Evolutionary conservation across 495 filamentous ascomycete species (phyloP).

Genomic region (Astrothelium subdiscretum): DNA sequence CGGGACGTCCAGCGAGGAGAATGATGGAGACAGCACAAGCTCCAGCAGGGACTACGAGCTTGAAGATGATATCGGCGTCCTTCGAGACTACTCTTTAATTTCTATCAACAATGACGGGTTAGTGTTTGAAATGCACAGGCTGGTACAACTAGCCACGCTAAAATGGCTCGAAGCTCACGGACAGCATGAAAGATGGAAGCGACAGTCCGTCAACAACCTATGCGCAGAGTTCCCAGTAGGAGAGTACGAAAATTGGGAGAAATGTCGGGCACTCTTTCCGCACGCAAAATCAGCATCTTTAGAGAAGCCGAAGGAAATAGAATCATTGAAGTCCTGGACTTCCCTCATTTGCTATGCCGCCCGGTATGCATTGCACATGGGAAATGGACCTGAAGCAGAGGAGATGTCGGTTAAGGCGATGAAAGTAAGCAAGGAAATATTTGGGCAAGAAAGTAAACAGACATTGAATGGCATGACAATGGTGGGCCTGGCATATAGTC

Average conservation of each 20-base stretch:
- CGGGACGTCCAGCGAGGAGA: too few relatives aligned
- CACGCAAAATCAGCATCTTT: constrained; percentile 4
- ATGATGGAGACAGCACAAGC: constrained; percentile 12
- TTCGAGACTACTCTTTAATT: constrained; percentile 36
- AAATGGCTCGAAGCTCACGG: constrained; percentile 28
- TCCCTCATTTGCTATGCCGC: constrained; percentile 22
- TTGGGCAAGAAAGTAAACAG: not conserved
- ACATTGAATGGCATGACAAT: not conserved
- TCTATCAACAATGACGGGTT: constrained; percentile 6
- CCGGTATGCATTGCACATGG: constrained; percentile 20
- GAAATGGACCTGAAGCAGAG: constrained; percentile 14
- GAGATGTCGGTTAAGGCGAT: constrained; percentile 1
- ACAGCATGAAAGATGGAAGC: constrained; percentile 19
- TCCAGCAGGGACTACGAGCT: constrained; percentile 23
- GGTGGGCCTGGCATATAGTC: not conserved
- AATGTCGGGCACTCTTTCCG: constrained; percentile 20
- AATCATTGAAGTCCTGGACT: constrained; percentile 21
- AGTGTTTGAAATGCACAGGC: constrained; percentile 14
- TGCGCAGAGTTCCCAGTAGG: constrained; percentile 5
- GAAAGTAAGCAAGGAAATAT: not conserved
- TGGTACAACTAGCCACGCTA: constrained; percentile 11
- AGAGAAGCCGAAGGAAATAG: constrained; percentile 7
- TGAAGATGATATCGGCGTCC: constrained; percentile 32
- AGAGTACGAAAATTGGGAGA: constrained; percentile 5
- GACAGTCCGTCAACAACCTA: constrained; percentile 22